Evolutionary conservation across 805 yeast species (phyloP).

Genomic region (Aciculoconidium aculeatum): DNA sequence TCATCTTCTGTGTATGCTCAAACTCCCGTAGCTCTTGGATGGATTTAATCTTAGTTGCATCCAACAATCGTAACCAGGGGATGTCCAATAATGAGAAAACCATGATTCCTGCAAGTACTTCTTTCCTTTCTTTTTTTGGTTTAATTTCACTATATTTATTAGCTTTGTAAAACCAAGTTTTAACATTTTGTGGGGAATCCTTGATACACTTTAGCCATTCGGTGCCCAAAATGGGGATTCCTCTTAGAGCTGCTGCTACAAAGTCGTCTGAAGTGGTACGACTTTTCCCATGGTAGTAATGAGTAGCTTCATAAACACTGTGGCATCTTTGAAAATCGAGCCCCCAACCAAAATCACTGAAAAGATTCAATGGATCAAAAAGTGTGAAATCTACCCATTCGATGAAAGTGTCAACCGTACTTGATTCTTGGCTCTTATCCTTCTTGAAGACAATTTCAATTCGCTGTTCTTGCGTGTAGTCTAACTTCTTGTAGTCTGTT

Average conservation of each 20-base stretch:
- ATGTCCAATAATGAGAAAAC: too few species aligned
- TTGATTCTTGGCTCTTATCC: conserved; percentile 5
- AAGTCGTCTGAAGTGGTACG: conserved; percentile 6
- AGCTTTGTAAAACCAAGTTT: conserved; percentile 1
- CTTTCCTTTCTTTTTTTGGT: conserved; percentile 1
- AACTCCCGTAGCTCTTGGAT: too few species aligned
- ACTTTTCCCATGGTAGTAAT: too few species aligned
- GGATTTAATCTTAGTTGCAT: too few species aligned
- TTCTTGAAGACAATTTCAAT: conserved; percentile 8
- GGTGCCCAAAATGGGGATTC: conserved; percentile 21
- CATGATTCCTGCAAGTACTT: conserved; percentile 3
- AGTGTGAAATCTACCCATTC: conserved; percentile 10
- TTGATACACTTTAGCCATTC: conserved; percentile 18
- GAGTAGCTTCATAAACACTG: conserved; percentile 11
- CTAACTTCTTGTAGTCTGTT: conserved; percentile 2
- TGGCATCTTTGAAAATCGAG: not conserved
- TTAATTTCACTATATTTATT: not conserved
- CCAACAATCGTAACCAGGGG: too few species aligned
- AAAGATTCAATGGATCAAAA: conserved; percentile 3
- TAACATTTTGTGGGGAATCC: conserved; percentile 1
- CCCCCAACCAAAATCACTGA: not conserved
- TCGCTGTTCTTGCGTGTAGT: conserved; percentile 8
- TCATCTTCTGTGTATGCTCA: too few species aligned
- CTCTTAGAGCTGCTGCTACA: conserved; percentile 19
- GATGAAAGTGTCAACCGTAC: conserved; percentile 5